Percentiles rank a stretch among this genome's conserved stretches.
Evolutionary conservation across 345 rosid genomes (phyloP).

Genomic region (Citrus cavaleriei): DNA sequence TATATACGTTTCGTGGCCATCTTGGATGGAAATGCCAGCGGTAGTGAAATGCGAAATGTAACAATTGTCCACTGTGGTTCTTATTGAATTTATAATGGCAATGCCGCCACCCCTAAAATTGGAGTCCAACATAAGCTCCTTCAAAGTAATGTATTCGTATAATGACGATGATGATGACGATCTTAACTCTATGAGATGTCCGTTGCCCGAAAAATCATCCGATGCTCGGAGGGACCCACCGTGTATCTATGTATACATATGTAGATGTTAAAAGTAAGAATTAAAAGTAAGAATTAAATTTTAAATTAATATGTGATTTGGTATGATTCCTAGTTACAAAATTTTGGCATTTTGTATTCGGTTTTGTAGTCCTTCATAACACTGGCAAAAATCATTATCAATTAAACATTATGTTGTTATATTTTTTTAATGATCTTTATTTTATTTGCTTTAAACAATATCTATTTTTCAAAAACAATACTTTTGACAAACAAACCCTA

Average conservation of each 20-base stretch:
- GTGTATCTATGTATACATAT: conserved; percentile 4
- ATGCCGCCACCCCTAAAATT: conserved; percentile 28
- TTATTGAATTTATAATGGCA: conserved; percentile 14
- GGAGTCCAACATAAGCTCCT: conserved; percentile 21
- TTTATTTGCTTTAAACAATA: too few species aligned
- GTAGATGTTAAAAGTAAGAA: too few species aligned
- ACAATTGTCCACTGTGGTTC: conserved; percentile 27
- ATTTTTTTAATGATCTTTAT: too few species aligned
- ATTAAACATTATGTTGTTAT: too few species aligned
- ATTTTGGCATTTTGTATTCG: too few species aligned
- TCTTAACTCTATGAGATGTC: conserved; percentile 23
- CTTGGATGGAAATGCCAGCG: conserved; percentile 18
- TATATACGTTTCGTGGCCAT: conserved; percentile 33
- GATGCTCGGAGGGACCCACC: conserved; percentile 26
- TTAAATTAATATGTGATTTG: too few species aligned
- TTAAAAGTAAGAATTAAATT: too few species aligned
- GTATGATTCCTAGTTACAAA: too few species aligned
- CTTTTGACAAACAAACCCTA: too few species aligned
- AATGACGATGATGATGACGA: neutral
- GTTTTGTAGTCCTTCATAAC: too few species aligned
- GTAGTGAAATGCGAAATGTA: conserved; percentile 23
- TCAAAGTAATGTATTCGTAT: conserved; percentile 21
- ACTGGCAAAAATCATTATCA: too few species aligned
- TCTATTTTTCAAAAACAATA: too few species aligned
- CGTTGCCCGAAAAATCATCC: conserved; percentile 7